These are phyloP conservation scores for Geotrichum candidum DNA, from an alignment of 1,139 yeast genomes.

Conservation along the genomic window DNA sequence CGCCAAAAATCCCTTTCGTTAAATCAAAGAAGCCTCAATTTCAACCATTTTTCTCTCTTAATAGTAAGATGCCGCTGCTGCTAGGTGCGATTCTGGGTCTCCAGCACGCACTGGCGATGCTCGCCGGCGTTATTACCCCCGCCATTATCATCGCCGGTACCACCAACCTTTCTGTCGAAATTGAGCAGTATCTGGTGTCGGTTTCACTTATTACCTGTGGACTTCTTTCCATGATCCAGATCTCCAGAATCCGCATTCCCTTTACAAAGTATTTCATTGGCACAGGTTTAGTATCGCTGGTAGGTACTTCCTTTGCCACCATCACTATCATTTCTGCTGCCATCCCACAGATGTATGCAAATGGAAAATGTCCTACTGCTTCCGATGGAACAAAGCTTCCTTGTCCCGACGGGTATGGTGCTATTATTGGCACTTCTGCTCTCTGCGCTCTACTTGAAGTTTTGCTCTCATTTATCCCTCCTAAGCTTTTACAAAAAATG, in stretches of 20 bases:
- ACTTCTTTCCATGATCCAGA: conserved; percentile 64
- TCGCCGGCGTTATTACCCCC: conserved; percentile 84
- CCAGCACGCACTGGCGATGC: conserved; percentile 82
- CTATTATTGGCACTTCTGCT: conserved; percentile 68
- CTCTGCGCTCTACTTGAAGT: conserved; percentile 76
- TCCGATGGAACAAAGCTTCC: conserved; percentile 57
- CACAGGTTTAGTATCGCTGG: conserved; percentile 80
- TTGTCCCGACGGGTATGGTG: conserved; percentile 87
- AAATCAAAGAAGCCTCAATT: conserved; percentile 39
- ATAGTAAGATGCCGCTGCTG: conserved; percentile 70
- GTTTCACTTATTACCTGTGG: conserved; percentile 73
- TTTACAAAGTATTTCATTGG: conserved; percentile 72
- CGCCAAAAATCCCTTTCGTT: conserved; percentile 68
- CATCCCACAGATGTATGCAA: conserved; percentile 69
- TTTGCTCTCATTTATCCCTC: conserved; percentile 65
- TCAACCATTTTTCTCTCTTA: conserved; percentile 68
- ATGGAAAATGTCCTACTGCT: conserved; percentile 59
- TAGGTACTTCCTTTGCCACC: conserved; percentile 88
- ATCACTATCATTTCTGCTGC: conserved; percentile 75
- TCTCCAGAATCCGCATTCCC: conserved; percentile 69
- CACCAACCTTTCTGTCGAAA: conserved; percentile 49
- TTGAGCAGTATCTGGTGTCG: conserved; percentile 67
- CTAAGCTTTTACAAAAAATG: conserved; percentile 56
- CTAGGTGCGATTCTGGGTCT: conserved; percentile 75
- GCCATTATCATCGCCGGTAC: conserved; percentile 61